Conservation (phyloP, 1,139 yeast genomes). For the Diutina rugosa region DNA sequence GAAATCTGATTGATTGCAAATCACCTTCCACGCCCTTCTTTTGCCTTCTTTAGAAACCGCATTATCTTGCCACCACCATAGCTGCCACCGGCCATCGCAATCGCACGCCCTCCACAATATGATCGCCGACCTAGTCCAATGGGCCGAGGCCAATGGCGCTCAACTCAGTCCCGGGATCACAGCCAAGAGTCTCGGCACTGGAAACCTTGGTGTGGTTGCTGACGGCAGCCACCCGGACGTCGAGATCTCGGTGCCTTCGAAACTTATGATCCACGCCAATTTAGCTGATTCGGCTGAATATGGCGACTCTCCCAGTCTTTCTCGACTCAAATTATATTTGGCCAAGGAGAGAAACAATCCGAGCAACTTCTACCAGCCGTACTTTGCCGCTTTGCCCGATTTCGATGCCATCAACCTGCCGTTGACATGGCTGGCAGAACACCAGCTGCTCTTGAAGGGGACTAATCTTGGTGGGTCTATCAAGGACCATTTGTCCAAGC, state of each 20-base stretch:
- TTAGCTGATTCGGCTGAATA: constrained; percentile 17
- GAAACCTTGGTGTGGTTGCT: constrained; percentile 29
- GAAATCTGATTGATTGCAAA: too few species aligned
- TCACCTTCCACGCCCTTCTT: too few species aligned
- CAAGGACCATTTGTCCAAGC: constrained; percentile 16
- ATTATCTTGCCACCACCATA: too few species aligned
- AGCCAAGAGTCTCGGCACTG: constrained; percentile 11
- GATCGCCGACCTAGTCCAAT: constrained; percentile 16
- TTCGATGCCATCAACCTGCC: constrained; percentile 37
- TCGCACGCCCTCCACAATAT: neutral
- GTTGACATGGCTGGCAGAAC: constrained; percentile 44
- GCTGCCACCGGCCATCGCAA: neutral
- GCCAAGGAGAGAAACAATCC: constrained; percentile 18
- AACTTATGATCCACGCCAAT: constrained; percentile 19
- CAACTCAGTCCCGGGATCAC: constrained; percentile 14
- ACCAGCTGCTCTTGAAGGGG: constrained; percentile 41
- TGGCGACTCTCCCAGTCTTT: constrained; percentile 19
- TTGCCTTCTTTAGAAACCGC: too few species aligned
- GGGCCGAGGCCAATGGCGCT: constrained; percentile 44
- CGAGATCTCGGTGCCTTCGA: neutral
- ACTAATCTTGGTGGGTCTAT: constrained; percentile 43
- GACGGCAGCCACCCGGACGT: constrained; percentile 4
- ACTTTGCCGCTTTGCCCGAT: constrained; percentile 46
- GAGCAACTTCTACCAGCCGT: constrained; percentile 27
- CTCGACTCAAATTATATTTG: constrained; percentile 34